A percentile compares a stretch with the other conserved stretches of the same genome.
Evolutionary conservation across 1,284 basidiomycete genomes (phyloP).

Genomic region (Ceratobasidium sp.): DNA sequence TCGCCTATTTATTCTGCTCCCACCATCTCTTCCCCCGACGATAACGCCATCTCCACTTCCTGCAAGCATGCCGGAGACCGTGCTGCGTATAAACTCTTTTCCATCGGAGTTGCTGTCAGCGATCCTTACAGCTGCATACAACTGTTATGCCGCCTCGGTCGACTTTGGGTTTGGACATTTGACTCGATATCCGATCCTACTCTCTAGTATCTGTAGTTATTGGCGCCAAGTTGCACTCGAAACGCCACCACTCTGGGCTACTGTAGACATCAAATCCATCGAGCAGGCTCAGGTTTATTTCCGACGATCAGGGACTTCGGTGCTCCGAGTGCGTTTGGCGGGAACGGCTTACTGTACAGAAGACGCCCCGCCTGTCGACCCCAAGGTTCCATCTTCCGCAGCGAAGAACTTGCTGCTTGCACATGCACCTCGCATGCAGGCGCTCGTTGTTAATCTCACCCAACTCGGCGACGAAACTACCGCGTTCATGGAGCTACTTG

Average conservation of each 20-base stretch:
- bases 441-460: neutral
- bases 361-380: neutral
- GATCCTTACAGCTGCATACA: neutral
- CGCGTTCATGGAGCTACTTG: neutral
- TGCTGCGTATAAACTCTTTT: neutral
- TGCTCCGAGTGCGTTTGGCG: neutral
- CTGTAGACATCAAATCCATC: neutral
- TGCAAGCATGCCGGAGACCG: neutral
- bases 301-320: neutral
- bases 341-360: neutral
- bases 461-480: neutral
- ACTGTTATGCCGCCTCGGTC: neutral
- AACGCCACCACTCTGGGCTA: neutral
- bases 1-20: neutral
- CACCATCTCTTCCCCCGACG: neutral
- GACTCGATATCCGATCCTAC: neutral
- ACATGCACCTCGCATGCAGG: neutral
- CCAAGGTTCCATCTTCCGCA: neutral
- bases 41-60: neutral
- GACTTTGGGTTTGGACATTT: neutral
- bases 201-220: neutral
- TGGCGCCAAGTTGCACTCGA: neutral
- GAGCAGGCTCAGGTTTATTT: neutral
- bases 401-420: neutral
- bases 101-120: neutral